These are phyloP conservation scores for Coemansia sp. DNA, from an alignment of 192 early-diverging fungal genomes.

Conservation along the genomic window DNA sequence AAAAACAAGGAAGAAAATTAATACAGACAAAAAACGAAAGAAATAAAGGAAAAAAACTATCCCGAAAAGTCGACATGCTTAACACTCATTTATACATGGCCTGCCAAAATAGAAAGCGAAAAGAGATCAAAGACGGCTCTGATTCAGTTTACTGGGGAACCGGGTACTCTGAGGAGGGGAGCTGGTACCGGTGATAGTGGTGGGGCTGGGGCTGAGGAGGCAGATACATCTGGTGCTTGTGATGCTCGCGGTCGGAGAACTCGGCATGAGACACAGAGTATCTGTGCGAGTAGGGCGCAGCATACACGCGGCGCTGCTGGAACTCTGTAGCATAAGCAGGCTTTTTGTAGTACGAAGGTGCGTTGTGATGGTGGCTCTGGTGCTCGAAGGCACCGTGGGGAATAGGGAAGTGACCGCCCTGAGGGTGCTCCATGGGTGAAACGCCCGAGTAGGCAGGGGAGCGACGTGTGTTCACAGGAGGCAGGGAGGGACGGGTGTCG, in stretches of 20 bases:
- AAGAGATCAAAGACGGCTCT: not conserved
- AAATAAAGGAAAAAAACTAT: not conserved
- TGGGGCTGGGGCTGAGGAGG: conserved; percentile 2
- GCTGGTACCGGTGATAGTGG: conserved; percentile 13
- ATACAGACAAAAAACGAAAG: not conserved
- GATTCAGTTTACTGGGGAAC: conserved; percentile 8
- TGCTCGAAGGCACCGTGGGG: conserved; percentile 11
- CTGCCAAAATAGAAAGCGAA: no score
- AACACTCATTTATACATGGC: no score
- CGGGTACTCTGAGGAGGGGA: conserved; percentile 8
- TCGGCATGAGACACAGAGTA: conserved; percentile 1
- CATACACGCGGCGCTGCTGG: conserved; percentile 3
- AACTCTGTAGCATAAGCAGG: not conserved
- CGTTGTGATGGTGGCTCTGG: conserved; percentile 2
- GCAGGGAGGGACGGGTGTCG: conserved; percentile 8
- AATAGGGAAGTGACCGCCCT: conserved; percentile 7
- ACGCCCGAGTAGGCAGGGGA: not conserved
- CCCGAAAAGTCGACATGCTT: no score
- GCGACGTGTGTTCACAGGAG: not conserved
- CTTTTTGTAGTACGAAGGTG: conserved; percentile 6
- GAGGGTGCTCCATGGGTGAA: not conserved
- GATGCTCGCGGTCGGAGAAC: conserved; percentile 8
- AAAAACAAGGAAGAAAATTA: not conserved
- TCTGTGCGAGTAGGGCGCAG: not conserved
- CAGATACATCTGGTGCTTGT: not conserved